Base-by-base conservation (phyloP, 352 stramenopile species). In the Achlya hypogyna region DNA sequence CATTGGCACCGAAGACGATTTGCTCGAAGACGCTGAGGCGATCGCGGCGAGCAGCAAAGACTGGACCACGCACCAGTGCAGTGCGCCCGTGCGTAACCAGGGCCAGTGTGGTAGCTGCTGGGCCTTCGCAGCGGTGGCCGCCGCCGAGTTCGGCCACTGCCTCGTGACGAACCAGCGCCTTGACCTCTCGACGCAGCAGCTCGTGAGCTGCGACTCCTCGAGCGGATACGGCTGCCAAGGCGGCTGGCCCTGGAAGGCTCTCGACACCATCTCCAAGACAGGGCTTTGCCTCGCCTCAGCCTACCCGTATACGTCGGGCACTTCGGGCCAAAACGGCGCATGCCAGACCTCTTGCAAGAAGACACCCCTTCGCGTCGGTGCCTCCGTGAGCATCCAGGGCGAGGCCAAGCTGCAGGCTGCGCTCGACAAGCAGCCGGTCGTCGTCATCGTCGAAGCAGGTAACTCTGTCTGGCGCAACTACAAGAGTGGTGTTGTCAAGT, bases 401-500 rank as follows among this genome's bases (percentile, higher is more conserved):
- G 72, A 93, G 22, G 73, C 75, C 3, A 93, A 95, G 5, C 60
- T 99, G 20, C 75, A 91, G 45, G 77, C 83, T 51, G 72, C 73
- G 0, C 73, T 91, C 27, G 72, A 72, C 40, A 81, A 95, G 72
- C 89, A 97, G 69, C 97, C 97, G 0, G 93, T 99, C 8, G 88
- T 90, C 29, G 85, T 98, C 22, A 96, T 93, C 1, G 96, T 99
- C 32, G 78, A 97, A 34, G 96, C 96, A 0, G 83, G 95, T 74
- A 89, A 97, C 71, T 80, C 79, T 45, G 84, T 81, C n/a, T 99
- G 98, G 78, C 97, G 99, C 83, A 97, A 98, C 71, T 99, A 99
- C 90, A 88, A 78, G 49, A 77, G 77, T 31, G 96, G 97, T 25
- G 89, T 99, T 5, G 75, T 98, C 32, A 80, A 69, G 38, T 74